These are phyloP conservation scores for Leishmania major DNA, from an alignment of 208 protist genomes.

Conservation along the genomic window DNA sequence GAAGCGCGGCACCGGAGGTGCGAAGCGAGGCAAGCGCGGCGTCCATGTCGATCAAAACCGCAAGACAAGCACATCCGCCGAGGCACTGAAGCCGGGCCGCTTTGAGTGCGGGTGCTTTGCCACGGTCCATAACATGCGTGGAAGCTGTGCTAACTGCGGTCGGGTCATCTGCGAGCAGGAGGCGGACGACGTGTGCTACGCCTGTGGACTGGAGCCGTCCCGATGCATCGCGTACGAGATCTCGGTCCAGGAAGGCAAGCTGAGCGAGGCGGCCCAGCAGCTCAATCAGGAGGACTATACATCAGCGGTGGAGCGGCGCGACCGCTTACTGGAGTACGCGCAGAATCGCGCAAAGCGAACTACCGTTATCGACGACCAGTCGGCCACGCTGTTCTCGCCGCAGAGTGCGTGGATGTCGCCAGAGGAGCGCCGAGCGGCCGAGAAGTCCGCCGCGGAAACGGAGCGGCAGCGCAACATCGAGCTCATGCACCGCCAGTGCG, in stretches of 20 bases:
- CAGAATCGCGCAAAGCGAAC: conserved; percentile 74
- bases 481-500: conserved; percentile 58
- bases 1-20: conserved; percentile 10
- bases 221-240: conserved; percentile 84
- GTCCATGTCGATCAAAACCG: conserved; percentile 33
- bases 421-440: conserved; percentile 51
- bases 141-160: conserved; percentile 90
- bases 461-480: conserved; percentile 61
- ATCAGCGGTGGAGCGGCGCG: conserved; percentile 63
- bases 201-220: conserved; percentile 72
- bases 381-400: conserved; percentile 65
- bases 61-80: conserved; percentile 18
- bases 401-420: conserved; percentile 82
- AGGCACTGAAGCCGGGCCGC: conserved; percentile 60
- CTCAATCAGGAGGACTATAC: conserved; percentile 70
- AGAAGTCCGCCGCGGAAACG: conserved; percentile 51
- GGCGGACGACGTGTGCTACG: conserved; percentile 78
- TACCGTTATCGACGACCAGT: conserved; percentile 89
- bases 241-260: conserved; percentile 72
- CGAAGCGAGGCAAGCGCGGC: conserved; percentile 28
- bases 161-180: conserved; percentile 93
- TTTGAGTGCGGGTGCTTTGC: conserved; percentile 92
- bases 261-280: conserved; percentile 69
- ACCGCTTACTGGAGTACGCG: conserved; percentile 81
- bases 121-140: conserved; percentile 70